Evolutionary conservation across 768 basidiomycete species (phyloP).

Genomic region (Mycena crocata): DNA sequence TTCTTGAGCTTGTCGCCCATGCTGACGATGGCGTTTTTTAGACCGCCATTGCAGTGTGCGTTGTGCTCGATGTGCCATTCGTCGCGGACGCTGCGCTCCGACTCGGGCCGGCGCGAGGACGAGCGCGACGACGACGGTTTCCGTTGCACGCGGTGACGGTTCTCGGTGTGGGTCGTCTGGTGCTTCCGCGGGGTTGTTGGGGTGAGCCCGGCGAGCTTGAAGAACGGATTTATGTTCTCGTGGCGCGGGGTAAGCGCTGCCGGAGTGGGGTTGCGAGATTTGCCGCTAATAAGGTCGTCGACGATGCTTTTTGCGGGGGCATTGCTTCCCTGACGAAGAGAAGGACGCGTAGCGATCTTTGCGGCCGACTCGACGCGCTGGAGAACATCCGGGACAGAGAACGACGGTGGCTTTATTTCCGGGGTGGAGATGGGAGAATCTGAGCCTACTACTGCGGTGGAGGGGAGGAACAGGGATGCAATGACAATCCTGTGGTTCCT

Average conservation of each 20-base stretch:
- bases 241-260: slow-evolving; percentile 50
- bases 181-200: slow-evolving; percentile 58
- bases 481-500: slow-evolving; percentile 81
- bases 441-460: slow-evolving; percentile 69
- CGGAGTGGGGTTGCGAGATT: slow-evolving; percentile 57
- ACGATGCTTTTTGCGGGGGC: slow-evolving; percentile 76
- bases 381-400: slow-evolving; percentile 39
- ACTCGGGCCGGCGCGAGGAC: slow-evolving; percentile 56
- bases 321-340: slow-evolving; percentile 35
- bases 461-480: slow-evolving; percentile 87
- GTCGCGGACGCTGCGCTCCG: slow-evolving; percentile 30
- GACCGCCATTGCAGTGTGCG: slow-evolving; percentile 83
- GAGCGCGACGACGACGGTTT: slow-evolving; percentile 64
- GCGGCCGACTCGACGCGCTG: slow-evolving; percentile 36
- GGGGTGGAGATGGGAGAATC: slow-evolving; percentile 68
- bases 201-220: slow-evolving; percentile 24
- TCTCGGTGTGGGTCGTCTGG: slow-evolving; percentile 60
- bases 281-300: slow-evolving; percentile 67
- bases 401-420: slow-evolving; percentile 40
- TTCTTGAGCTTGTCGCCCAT: slow-evolving; percentile 65
- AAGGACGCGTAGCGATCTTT: slow-evolving; percentile 35
- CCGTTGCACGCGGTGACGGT: slow-evolving; percentile 58
- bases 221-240: slow-evolving; percentile 70
- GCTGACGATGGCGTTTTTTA: slow-evolving; percentile 84
- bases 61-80: slow-evolving; percentile 68